These are phyloP conservation scores for Saitozyma sp. DNA, from an alignment of 768 basidiomycete species.

Conservation along the genomic window DNA sequence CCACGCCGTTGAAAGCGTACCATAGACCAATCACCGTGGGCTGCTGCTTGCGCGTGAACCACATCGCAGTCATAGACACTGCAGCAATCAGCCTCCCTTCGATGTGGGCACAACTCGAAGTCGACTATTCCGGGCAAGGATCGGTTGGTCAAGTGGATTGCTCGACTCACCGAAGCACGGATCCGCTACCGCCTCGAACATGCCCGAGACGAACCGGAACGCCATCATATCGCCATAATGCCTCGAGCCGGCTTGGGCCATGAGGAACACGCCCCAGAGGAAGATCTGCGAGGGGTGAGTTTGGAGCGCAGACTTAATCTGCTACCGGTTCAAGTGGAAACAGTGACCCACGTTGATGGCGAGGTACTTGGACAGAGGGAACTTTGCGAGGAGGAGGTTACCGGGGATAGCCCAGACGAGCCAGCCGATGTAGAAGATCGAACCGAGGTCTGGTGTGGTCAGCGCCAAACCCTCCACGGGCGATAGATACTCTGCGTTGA, in stretches of 20 bases:
- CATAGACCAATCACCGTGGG: conserved; percentile 53
- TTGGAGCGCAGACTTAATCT: no score
- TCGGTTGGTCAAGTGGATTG: no score
- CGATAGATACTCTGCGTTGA: no score
- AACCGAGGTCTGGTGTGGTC: conserved; percentile 37
- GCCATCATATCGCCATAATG: conserved; percentile 52
- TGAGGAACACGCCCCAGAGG: conserved; percentile 55
- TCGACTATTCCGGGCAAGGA: background rate
- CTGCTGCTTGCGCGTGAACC: conserved; percentile 55
- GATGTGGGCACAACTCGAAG: conserved; percentile 7
- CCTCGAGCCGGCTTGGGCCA: conserved; percentile 53
- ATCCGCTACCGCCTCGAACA: conserved; percentile 53
- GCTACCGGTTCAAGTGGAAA: background rate
- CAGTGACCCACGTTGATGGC: conserved; percentile 24
- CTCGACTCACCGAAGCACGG: conserved; percentile 32
- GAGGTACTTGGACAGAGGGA: conserved; percentile 42
- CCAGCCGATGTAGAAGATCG: conserved; percentile 53
- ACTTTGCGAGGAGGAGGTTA: conserved; percentile 50
- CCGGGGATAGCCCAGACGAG: conserved; percentile 56
- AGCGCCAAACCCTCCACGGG: no score
- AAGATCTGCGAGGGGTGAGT: conserved; percentile 17
- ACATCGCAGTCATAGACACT: conserved; percentile 53
- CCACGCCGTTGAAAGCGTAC: conserved; percentile 55
- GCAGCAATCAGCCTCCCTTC: no score
- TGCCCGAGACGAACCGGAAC: conserved; percentile 54